Conservation (phyloP, 192 early-diverging fungal species). For the Podila clonocystis region DNA sequence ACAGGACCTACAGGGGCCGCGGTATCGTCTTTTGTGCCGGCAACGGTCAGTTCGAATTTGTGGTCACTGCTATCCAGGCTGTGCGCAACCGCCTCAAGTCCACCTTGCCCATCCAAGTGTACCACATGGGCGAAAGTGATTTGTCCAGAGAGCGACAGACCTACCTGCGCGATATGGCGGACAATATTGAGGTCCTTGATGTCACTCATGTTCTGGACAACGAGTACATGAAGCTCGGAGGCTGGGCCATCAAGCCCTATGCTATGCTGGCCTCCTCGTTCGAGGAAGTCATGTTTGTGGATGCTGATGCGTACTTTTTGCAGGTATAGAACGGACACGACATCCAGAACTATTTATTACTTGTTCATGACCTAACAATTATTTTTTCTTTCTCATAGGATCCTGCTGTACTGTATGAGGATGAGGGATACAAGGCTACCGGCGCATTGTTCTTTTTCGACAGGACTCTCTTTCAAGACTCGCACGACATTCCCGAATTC, state of each 20-base stretch:
- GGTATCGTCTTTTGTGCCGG: slow-evolving; percentile 47
- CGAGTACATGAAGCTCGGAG: slow-evolving; percentile 51
- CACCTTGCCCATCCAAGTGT: slow-evolving; percentile 69
- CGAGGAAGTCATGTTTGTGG: slow-evolving; percentile 65
- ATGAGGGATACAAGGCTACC: slow-evolving; percentile 54
- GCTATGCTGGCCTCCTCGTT: slow-evolving; percentile 67
- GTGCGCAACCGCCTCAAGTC: slow-evolving; percentile 49
- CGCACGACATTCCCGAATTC: slow-evolving; percentile 50
- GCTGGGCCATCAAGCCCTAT: slow-evolving; percentile 72
- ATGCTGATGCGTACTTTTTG: slow-evolving; percentile 72
- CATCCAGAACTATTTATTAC: background rate
- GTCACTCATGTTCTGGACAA: slow-evolving; percentile 56
- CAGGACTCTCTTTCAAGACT: slow-evolving; percentile 57
- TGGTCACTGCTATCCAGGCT: slow-evolving; percentile 50
- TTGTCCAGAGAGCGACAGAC: slow-evolving; percentile 38
- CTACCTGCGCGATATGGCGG: slow-evolving; percentile 41
- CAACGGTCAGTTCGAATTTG: slow-evolving; percentile 54
- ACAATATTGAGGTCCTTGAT: slow-evolving; percentile 46
- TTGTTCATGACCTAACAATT: background rate
- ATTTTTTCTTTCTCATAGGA: slow-evolving; percentile 16
- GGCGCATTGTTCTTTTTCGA: slow-evolving; percentile 72
- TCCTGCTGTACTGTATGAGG: slow-evolving; percentile 63
- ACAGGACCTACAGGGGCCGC: slow-evolving; percentile 11
- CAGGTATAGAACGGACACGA: slow-evolving; percentile 16
- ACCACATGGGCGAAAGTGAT: slow-evolving; percentile 62